These are phyloP conservation scores for Tricholomella constricta DNA, from an alignment of 768 basidiomycete genomes.

Conservation along the genomic window DNA sequence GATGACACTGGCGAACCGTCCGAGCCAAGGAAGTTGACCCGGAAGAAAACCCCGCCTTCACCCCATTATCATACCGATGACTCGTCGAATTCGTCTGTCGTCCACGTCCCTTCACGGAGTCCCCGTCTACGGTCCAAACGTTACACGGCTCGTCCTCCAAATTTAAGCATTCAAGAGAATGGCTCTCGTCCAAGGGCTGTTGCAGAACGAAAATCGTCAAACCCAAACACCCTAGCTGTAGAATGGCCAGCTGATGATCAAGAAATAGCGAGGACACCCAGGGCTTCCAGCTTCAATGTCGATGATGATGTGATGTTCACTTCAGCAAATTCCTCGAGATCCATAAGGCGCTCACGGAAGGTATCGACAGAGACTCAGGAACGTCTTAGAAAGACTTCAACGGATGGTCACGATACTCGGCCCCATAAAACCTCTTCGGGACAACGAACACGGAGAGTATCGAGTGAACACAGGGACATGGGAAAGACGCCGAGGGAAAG, in stretches of 20 bases:
- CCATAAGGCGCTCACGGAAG: constrained; percentile 41
- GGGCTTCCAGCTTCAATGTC: constrained; percentile 48
- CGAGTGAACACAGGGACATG: constrained; percentile 42
- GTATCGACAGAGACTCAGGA: constrained; percentile 38
- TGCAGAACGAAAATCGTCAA: constrained; percentile 39
- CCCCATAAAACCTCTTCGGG: constrained; percentile 48
- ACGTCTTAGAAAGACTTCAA: constrained; percentile 31
- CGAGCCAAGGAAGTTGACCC: constrained; percentile 29
- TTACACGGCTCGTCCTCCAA: constrained; percentile 44
- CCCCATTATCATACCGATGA: constrained; percentile 32
- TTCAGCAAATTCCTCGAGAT: constrained; percentile 27
- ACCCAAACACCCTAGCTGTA: constrained; percentile 50
- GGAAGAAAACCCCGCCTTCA: constrained; percentile 41
- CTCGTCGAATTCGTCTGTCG: constrained; percentile 53
- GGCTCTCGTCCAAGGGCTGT: constrained; percentile 17
- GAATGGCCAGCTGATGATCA: constrained; percentile 55
- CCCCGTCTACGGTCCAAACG: constrained; percentile 59
- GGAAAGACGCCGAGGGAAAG: constrained; percentile 52
- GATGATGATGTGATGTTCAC: constrained; percentile 30
- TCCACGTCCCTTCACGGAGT: constrained; percentile 35
- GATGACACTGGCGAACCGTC: constrained; percentile 12
- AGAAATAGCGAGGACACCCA: constrained; percentile 59
- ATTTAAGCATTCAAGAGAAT: constrained; percentile 46
- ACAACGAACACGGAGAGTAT: constrained; percentile 47
- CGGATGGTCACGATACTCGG: constrained; percentile 36